phyloP scores from a whole-genome alignment of 2,329 filamentous ascomycete genomes.

The Kalaharituber pfeilii region DNA sequence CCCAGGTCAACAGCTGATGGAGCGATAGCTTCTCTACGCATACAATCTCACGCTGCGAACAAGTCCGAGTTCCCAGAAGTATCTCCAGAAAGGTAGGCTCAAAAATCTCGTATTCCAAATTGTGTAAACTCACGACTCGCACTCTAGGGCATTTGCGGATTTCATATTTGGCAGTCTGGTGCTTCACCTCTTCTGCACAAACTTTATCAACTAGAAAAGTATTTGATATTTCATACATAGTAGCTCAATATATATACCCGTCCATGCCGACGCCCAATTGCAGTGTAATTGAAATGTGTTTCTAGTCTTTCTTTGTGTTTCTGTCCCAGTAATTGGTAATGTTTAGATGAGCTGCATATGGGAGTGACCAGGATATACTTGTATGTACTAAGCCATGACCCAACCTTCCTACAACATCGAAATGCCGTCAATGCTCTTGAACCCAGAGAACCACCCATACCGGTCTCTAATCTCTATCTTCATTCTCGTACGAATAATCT shows the following conservation, averaged over 20 bases:
- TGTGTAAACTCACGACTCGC: constrained; percentile 20
- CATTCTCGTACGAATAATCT: constrained; percentile 39
- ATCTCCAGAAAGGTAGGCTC: constrained; percentile 57
- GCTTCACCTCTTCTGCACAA: constrained; percentile 96
- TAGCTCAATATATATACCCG: too few species aligned
- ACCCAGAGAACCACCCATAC: too few species aligned
- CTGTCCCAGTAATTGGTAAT: too few species aligned
- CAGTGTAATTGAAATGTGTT: too few species aligned
- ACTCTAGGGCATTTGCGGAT: constrained; percentile 73
- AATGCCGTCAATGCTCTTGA: too few species aligned
- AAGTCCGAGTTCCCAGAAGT: constrained; percentile 58
- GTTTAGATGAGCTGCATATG: too few species aligned
- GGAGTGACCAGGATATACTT: too few species aligned
- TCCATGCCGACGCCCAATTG: too few species aligned
- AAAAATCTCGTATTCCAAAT: constrained; percentile 22
- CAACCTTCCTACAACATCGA: too few species aligned
- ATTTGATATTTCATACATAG: too few species aligned
- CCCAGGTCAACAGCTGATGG: constrained; percentile 2
- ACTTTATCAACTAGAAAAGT: constrained; percentile 99
- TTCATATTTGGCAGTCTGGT: constrained; percentile 89
- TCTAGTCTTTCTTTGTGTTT: too few species aligned
- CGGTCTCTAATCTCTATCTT: constrained; percentile 31
- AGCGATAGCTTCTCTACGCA: constrained; percentile 50
- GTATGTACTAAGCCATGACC: too few species aligned
- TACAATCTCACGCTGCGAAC: constrained; percentile 78